phyloP scores from a whole-genome alignment of 768 basidiomycete species.

The Multifurca ochricompacta region DNA sequence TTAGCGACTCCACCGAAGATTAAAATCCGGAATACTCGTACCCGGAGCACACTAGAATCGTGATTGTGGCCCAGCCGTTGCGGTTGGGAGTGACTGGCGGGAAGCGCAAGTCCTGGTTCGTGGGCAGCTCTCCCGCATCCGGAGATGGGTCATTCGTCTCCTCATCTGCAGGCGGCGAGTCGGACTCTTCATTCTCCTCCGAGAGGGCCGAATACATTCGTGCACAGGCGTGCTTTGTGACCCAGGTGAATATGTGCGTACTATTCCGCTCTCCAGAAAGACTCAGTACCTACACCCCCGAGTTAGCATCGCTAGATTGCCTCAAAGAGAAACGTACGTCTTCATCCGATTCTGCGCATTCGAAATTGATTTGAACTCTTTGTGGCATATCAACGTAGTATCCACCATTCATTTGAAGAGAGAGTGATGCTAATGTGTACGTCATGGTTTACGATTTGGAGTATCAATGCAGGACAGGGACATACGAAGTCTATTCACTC shows the following conservation, averaged over 20 bases:
- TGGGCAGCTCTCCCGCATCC: background rate
- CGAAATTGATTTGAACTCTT: constrained; percentile 24
- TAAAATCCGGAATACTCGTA: background rate
- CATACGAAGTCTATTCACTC: background rate
- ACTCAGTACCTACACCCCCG: constrained; percentile 5
- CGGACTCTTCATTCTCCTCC: constrained; percentile 8
- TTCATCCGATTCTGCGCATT: constrained; percentile 24
- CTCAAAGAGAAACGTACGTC: constrained; percentile 22
- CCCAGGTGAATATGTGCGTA: constrained; percentile 26
- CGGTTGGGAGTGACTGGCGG: background rate
- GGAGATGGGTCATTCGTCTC: background rate
- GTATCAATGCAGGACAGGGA: background rate
- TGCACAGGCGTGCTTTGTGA: constrained; percentile 26
- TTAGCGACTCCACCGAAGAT: background rate
- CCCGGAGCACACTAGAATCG: constrained; percentile 9
- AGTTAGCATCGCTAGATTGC: background rate
- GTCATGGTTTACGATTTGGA: background rate
- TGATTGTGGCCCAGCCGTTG: background rate
- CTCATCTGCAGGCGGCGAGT: constrained; percentile 18
- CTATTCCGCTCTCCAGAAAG: constrained; percentile 23
- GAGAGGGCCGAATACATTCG: constrained; percentile 1
- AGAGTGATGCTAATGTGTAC: constrained; percentile 22
- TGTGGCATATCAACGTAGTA: constrained; percentile 25
- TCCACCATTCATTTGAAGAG: constrained; percentile 25
- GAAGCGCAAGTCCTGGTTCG: constrained; percentile 1